Base-by-base conservation (phyloP, 352 stramenopile species). In the Phytophthora melonis region DNA sequence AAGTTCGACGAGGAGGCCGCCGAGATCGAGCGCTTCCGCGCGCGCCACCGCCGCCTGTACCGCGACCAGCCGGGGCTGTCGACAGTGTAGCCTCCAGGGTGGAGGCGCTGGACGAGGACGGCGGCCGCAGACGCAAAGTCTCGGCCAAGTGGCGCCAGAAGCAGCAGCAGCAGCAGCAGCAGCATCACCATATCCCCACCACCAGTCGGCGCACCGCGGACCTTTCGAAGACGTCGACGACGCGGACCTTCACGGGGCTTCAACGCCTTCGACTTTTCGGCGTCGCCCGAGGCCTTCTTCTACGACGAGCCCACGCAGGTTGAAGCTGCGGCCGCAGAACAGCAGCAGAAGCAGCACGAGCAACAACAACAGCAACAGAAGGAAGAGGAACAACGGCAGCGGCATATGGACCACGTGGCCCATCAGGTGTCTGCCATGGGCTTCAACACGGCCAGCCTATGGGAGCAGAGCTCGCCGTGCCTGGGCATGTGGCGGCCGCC, bases 21-120 rank as follows among this genome's bases (percentile, higher is more conserved):
- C 34, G 77, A 86, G 58, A 78, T 85, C 45, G 81, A 88, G 68
- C 71, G 58, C 25, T 83, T 86, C 49, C 81, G 81, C 19, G 72
- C 75, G 32, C 72, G 62, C 6, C 75, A 79, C 58, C 79, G 81
- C 43, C 75, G 68, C 43, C 60, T 78, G 16, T 53, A 71, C 45
- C 75, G 80, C 21, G 14, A 39, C n/a, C 74, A 75, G 63, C 65
- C 63, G 7, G 53, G 56, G 8, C 65, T 1, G 9, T 47, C 0
- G 36, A 34, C n/a, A 47, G 32, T 4, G n/a, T 53, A 9, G 47
- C 36, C 23, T 9, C 21, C 8, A 55, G 52, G 3, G 63, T 59
- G 16, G 55, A 73, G 34, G 49, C 55, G 16, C 57, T 72, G 23
- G 53, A 78, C 6, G 68, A 64, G 6, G 56, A 78, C 8, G 66